phyloP scores from a whole-genome alignment of 805 yeast species.

The Wickerhamia fluorescens region DNA sequence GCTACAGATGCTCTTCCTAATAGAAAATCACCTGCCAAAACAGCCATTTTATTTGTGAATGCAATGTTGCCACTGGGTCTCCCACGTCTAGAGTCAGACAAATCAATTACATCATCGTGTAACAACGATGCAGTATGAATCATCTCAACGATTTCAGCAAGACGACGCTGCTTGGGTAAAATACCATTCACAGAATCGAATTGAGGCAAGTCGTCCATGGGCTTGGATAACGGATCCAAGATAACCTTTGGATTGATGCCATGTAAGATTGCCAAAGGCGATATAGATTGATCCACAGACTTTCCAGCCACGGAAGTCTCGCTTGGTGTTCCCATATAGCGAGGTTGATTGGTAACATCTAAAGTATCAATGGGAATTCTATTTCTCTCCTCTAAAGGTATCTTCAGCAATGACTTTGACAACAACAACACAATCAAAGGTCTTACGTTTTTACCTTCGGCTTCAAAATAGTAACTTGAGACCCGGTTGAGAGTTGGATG shows the following conservation, averaged over 20 bases:
- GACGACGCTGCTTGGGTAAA: slow-evolving; percentile 86
- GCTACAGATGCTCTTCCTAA: slow-evolving; percentile 96
- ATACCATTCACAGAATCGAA: slow-evolving; percentile 62
- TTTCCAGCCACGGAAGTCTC: slow-evolving; percentile 52
- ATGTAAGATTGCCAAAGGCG: slow-evolving; percentile 78
- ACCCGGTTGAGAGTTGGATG: slow-evolving; percentile 91
- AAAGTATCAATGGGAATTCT: slow-evolving; percentile 53
- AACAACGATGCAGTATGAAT: slow-evolving; percentile 93
- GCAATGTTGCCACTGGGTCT: slow-evolving; percentile 89
- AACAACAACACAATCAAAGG: slow-evolving; percentile 82
- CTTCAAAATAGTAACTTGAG: slow-evolving; percentile 90
- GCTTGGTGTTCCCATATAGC: slow-evolving; percentile 51
- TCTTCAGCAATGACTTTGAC: slow-evolving; percentile 70
- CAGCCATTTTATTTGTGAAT: slow-evolving; percentile 95
- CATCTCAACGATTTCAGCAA: slow-evolving; percentile 98
- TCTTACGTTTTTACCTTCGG: slow-evolving; percentile 92
- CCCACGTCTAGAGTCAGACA: slow-evolving; percentile 82
- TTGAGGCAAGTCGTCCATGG: slow-evolving; percentile 65
- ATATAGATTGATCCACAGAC: slow-evolving; percentile 55
- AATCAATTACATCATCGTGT: slow-evolving; percentile 96
- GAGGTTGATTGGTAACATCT: slow-evolving; percentile 64
- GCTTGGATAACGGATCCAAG: slow-evolving; percentile 76
- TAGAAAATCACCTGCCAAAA: slow-evolving; percentile 91
- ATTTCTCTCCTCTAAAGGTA: slow-evolving; percentile 63
- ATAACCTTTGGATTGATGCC: slow-evolving; percentile 84